Evolutionary conservation across 1,139 yeast species (phyloP), one percentile per base, ranked within the genome.

Genomic region (Taphrina communis): DNA sequence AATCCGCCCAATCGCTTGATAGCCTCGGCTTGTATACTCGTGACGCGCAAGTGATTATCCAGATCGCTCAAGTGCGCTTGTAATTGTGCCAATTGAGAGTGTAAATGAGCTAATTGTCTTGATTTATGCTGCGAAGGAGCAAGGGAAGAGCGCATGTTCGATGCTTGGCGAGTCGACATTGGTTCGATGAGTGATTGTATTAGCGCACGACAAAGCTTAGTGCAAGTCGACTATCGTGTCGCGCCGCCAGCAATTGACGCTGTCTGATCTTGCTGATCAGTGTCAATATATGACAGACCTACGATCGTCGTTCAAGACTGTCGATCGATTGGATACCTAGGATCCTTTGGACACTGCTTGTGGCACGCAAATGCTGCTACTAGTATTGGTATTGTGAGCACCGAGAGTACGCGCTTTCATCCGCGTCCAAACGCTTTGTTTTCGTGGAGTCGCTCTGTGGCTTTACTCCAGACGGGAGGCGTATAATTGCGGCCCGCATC

Each of bases 11-110:
- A 77, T 71, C 81, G 80, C 73, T 86, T 83, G 42, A 87, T 84
- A 41, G 82, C 79, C 71, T 84, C 83, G 66, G 85, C 87, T 73
- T 87, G 90, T 36, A 81, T 81, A 11, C 85, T 80, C 1, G 89
- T 85, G 12, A 84, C 84, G 53, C 81, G 80, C 58, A 87, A 77
- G 72, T 86, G 78, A 72, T 81, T 84, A 73, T 85, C 86, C 74
- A 87, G 82, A 72, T 86, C 89, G 19, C 82, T 77, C 61, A 87
- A 76, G 73, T 86, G 86, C 6, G 88, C 85, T 71, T 86, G 87
- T 12, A 87, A 78, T 73, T 85, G 87, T 0, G 88, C 86, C 44
- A 87, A 80, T 75, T 87, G 90, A 31, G 88, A 83, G 73, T 86
- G 86, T 68, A 87, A 78, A 75, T 86, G 89, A 51, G 86, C 80